Evolutionary conservation across 2,329 filamentous ascomycete species (phyloP).

Genomic region (Pseudogymnoascus sp.): DNA sequence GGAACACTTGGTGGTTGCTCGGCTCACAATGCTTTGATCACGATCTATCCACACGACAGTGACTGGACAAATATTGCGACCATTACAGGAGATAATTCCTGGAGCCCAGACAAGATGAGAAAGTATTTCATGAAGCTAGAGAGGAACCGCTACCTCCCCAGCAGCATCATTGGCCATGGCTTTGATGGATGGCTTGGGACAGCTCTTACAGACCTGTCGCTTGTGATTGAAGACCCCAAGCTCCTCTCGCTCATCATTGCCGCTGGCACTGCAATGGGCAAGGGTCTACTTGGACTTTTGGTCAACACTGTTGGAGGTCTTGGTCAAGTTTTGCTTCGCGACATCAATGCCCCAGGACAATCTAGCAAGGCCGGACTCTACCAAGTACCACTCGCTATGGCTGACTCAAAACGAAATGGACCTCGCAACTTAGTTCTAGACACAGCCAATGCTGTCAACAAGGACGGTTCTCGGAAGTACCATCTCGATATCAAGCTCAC

Average conservation of each 20-base stretch:
- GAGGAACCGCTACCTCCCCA: slow-evolving; percentile 13
- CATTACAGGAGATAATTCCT: slow-evolving; percentile 17
- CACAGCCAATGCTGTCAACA: slow-evolving; percentile 16
- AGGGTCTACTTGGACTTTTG: slow-evolving; percentile 8
- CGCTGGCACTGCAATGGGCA: slow-evolving; percentile 16
- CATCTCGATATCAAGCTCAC: slow-evolving; percentile 18
- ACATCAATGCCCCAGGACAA: slow-evolving; percentile 19
- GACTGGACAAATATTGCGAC: slow-evolving; percentile 17
- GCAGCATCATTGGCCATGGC: slow-evolving; percentile 13
- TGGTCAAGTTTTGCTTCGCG: slow-evolving; percentile 11
- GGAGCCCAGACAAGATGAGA: slow-evolving; percentile 13
- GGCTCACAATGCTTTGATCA: slow-evolving; percentile 17
- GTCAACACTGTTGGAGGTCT: slow-evolving; percentile 13
- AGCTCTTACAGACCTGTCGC: slow-evolving; percentile 8
- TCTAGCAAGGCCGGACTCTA: slow-evolving; percentile 18
- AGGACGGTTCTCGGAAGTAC: slow-evolving; percentile 19
- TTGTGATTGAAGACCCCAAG: slow-evolving; percentile 17
- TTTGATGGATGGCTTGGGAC: slow-evolving; percentile 23
- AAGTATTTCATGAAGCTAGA: slow-evolving; percentile 14
- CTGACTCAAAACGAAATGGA: slow-evolving; percentile 17
- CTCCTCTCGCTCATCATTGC: slow-evolving; percentile 15
- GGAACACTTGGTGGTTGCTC: slow-evolving; percentile 24
- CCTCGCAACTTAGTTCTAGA: slow-evolving; percentile 24
- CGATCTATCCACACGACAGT: slow-evolving; percentile 14
- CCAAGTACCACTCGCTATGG: slow-evolving; percentile 20